Base-by-base conservation (phyloP, 2,329 filamentous ascomycete species). In the Torrubiella hemipterigena region DNA sequence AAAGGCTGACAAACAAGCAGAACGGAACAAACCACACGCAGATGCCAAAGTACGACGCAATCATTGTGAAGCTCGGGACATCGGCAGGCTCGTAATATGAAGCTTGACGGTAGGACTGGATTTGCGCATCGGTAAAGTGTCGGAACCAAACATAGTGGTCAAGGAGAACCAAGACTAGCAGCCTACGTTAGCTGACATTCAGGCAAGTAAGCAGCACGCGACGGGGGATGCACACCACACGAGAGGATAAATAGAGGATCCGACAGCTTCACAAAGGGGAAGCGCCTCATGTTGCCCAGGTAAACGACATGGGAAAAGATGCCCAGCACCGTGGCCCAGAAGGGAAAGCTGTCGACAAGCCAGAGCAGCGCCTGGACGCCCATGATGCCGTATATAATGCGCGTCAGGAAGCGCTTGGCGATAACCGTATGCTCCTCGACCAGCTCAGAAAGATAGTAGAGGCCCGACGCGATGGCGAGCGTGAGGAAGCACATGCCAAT, bases 11-110 rank as follows among this genome's bases (percentile, higher is more conserved):
- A 50, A 98, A 98, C 11, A 98, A 67, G 12, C 87, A 77, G 51
- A 98, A 98, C 0, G 91, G 91, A 1, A 96, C 83, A 2, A 98
- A 68, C 91, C 91, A 98, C 1, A 98, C 87, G 47, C 87, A 94
- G 3, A 98, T 65, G 1, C 91, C 91, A 50, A 98, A 98, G 58
- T 91, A 98, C 0, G 84, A 89, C 0, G 91, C 86, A 27, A 96
- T 91, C 60, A 96, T 85, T 13, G 84, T 87, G 54, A 98, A 98
- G 22, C 73, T 79, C 0, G 91, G 91, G 27, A 85, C 51, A 31
- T 74, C 58, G 33, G 65, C 60, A 35, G 66, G 62, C 41, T 83
- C 73, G 50, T 81, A 78, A 50, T 72, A 67, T 32, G 73, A 69
- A 4, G 67, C 63, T 46, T 69, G 64, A 34, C 67, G 58, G 55